A percentile compares a stretch with the other conserved stretches of the same genome.
Conservation (phyloP, 352 stramenopile genomes). For the Phytophthora sp. region DNA sequence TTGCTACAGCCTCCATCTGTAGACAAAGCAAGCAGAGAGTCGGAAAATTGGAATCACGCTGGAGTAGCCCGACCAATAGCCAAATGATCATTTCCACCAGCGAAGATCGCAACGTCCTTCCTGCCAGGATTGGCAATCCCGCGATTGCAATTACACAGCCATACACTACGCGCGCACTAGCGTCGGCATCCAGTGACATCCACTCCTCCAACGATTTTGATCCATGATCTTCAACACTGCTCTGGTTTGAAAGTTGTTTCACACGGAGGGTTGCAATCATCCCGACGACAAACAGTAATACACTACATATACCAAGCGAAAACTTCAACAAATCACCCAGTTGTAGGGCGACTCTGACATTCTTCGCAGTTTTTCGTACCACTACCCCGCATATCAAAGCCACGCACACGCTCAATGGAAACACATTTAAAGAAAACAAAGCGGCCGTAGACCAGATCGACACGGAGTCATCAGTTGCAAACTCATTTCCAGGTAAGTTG, state of each 20-base stretch:
- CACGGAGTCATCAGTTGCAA: conserved; percentile 77
- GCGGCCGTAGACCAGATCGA: conserved; percentile 81
- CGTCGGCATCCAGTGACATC: conserved; percentile 36
- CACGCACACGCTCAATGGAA: conserved; percentile 37
- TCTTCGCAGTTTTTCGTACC: conserved; percentile 26
- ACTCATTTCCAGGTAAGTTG: conserved; percentile 63
- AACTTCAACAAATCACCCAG: conserved; percentile 7
- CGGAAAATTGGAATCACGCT: conserved; percentile 65
- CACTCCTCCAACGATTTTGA: conserved; percentile 5
- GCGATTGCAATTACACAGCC: conserved; percentile 20
- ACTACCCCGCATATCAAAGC: conserved; percentile 47
- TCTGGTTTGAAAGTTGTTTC: conserved; percentile 24
- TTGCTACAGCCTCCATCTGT: conserved; percentile 41
- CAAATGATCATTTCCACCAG: conserved; percentile 61
- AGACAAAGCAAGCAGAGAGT: conserved; percentile 63
- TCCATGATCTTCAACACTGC: background rate
- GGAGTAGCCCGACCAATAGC: conserved; percentile 63
- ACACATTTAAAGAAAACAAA: conserved; percentile 32
- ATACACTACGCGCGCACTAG: conserved; percentile 62
- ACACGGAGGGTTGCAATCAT: conserved; percentile 32
- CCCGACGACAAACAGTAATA: conserved; percentile 27
- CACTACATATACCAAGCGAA: conserved; percentile 13
- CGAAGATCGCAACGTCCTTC: conserved; percentile 9
- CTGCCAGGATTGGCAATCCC: conserved; percentile 1
- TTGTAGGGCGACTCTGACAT: background rate